phyloP scores from a whole-genome alignment of 805 yeast species.

The Kodamaea sagamina region DNA sequence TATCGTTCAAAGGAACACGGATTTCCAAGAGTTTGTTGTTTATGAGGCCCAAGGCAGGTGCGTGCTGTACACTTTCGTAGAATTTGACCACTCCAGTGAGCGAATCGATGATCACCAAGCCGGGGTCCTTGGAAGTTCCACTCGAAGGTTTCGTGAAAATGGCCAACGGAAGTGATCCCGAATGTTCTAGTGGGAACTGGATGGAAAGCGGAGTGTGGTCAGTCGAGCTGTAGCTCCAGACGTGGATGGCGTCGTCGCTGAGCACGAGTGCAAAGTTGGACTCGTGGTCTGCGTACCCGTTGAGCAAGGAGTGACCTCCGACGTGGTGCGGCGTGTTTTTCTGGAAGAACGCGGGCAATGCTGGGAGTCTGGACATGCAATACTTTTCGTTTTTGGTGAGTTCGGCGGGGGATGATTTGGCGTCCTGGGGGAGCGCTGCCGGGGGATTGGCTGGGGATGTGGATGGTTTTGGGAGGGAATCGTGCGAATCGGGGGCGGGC shows the following conservation, averaged over 20 bases:
- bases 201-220: slow-evolving; percentile 60
- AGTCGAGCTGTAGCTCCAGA: slow-evolving; percentile 68
- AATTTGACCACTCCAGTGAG: slow-evolving; percentile 60
- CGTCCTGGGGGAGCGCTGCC: too few relatives aligned
- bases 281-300: slow-evolving; percentile 49
- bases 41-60: slow-evolving; percentile 63
- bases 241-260: slow-evolving; percentile 53
- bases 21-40: slow-evolving; percentile 47
- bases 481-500: not conserved
- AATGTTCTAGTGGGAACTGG: slow-evolving; percentile 47
- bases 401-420: slow-evolving; percentile 34
- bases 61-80: slow-evolving; percentile 73
- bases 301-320: slow-evolving; percentile 15
- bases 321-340: slow-evolving; percentile 16
- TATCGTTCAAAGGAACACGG: slow-evolving; percentile 31
- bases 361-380: slow-evolving; percentile 57
- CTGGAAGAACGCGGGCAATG: slow-evolving; percentile 49
- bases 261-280: slow-evolving; percentile 53
- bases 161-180: slow-evolving; percentile 47
- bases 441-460: too few relatives aligned
- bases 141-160: slow-evolving; percentile 59
- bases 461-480: too few relatives aligned
- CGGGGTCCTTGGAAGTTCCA: slow-evolving; percentile 57
- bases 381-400: slow-evolving; percentile 60
- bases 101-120: slow-evolving; percentile 66